Conservation (phyloP, 192 early-diverging fungal genomes). For the Polychytrium aggregatum region DNA sequence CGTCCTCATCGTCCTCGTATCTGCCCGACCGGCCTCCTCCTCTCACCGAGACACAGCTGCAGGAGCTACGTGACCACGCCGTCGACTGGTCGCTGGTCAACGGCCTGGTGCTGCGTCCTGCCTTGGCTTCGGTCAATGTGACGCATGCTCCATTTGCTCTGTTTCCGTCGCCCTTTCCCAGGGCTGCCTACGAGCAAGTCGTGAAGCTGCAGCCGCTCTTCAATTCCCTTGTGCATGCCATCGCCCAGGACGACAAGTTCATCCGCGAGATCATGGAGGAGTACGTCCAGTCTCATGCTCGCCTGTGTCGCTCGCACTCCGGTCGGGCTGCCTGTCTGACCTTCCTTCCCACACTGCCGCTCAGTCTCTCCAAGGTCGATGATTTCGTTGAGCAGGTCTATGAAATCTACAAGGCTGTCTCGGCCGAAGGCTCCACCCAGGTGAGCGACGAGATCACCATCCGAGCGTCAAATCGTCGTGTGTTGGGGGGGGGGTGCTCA, state of each 20-base stretch:
- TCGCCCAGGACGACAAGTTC: slow-evolving; percentile 68
- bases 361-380: slow-evolving; percentile 64
- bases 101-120: slow-evolving; percentile 60
- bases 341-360: too few species aligned
- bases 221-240: slow-evolving; percentile 68
- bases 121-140: slow-evolving; percentile 16
- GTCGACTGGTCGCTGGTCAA: slow-evolving; percentile 78
- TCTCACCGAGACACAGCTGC: slow-evolving; percentile 1
- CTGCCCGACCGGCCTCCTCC: slow-evolving; percentile 11
- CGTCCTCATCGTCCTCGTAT: not conserved
- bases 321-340: not conserved
- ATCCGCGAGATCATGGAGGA: slow-evolving; percentile 58
- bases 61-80: slow-evolving; percentile 37
- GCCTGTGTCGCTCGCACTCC: too few species aligned
- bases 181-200: slow-evolving; percentile 58
- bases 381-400: slow-evolving; percentile 72
- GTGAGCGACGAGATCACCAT: too few species aligned
- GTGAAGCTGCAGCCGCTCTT: slow-evolving; percentile 63
- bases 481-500: too few species aligned
- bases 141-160: slow-evolving; percentile 79
- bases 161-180: slow-evolving; percentile 76
- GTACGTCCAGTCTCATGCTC: slow-evolving; percentile 16
- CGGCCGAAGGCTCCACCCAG: slow-evolving; percentile 45
- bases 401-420: slow-evolving; percentile 60
- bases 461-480: too few species aligned